Conservation (phyloP, 192 early-diverging fungal genomes). For the Radiomyces spectabilis region DNA sequence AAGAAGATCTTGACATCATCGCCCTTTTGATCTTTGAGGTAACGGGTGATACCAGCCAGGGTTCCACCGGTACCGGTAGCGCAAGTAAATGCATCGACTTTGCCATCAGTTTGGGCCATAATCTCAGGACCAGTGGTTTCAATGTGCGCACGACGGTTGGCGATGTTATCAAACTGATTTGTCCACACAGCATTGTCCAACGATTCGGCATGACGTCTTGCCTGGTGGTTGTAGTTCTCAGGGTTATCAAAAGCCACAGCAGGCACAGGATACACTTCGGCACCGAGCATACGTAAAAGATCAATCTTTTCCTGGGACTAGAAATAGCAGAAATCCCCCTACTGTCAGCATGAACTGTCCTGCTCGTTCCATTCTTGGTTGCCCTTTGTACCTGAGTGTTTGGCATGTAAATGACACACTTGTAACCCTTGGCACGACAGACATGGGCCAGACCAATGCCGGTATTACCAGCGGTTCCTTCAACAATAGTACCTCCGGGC, state of each 20-base stretch:
- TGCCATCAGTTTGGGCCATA: slow-evolving; percentile 73
- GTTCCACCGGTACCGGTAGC: slow-evolving; percentile 92
- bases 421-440: slow-evolving; percentile 89
- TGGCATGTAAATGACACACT: slow-evolving; percentile 97
- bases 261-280: slow-evolving; percentile 89
- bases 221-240: slow-evolving; percentile 93
- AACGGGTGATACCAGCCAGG: slow-evolving; percentile 76
- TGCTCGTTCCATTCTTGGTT: neutral
- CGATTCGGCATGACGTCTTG: slow-evolving; percentile 68
- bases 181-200: slow-evolving; percentile 89
- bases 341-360: neutral
- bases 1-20: slow-evolving; percentile 71
- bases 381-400: slow-evolving; percentile 63
- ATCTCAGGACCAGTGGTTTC: slow-evolving; percentile 97
- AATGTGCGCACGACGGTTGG: slow-evolving; percentile 86
- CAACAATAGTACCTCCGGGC: slow-evolving; percentile 84
- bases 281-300: slow-evolving; percentile 84
- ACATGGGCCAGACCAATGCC: slow-evolving; percentile 95
- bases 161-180: slow-evolving; percentile 93
- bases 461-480: slow-evolving; percentile 88
- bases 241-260: slow-evolving; percentile 90
- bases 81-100: slow-evolving; percentile 86
- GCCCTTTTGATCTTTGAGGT: slow-evolving; percentile 67
- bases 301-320: slow-evolving; percentile 92
- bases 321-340: neutral